Percentiles rank a stretch among this genome's conserved stretches.
Conservation (phyloP, 306 rosid species). For the apple (Malus domestica) region ASM211411v1 NC_041790.1:34762501-34763000, state of each 20-base stretch:
- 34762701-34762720: neutral
- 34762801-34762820: neutral
- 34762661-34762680: neutral
- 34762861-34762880: too few relatives aligned
- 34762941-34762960: too few relatives aligned
- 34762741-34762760: neutral
- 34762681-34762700: neutral
- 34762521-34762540: constrained; percentile 18
- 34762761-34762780: neutral
- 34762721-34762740: neutral
- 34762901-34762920: too few relatives aligned
- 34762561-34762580: constrained; percentile 11
- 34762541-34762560: constrained; percentile 20
- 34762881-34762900: too few relatives aligned
- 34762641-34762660: too few relatives aligned
- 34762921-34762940: too few relatives aligned
- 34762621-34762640: too few relatives aligned
- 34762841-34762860: too few relatives aligned
- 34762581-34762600: constrained; percentile 24
- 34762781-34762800: neutral
- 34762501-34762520: constrained; percentile 52
- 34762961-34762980: too few relatives aligned
- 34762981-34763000: too few relatives aligned
- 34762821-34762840: too few relatives aligned
- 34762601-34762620: neutral